Conservation (phyloP, 2,329 filamentous ascomycete genomes). For the Paracoccidioides lutzii region DNA sequence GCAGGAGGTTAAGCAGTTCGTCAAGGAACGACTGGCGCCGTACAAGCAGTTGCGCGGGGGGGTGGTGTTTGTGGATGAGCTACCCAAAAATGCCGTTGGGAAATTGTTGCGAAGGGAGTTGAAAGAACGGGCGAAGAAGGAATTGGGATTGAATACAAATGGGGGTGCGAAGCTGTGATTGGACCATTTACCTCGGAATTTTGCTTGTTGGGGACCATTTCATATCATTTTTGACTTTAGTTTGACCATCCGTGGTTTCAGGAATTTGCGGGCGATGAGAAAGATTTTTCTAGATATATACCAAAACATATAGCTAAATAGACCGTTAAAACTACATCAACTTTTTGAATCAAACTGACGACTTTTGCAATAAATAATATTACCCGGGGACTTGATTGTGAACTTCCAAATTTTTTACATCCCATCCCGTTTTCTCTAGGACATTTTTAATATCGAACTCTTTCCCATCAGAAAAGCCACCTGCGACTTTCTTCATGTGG, state of each 20-base stretch:
- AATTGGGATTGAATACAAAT: conserved; percentile 1
- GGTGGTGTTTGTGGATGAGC: conserved; percentile 1
- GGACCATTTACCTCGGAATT: not conserved
- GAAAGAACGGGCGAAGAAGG: conserved; percentile 1
- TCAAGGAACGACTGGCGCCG: conserved; percentile 1
- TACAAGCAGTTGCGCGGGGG: conserved; percentile 2
- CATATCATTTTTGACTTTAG: not conserved
- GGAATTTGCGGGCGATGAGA: too few species aligned
- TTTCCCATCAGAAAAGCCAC: too few species aligned
- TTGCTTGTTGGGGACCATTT: not conserved
- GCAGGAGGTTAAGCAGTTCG: not conserved
- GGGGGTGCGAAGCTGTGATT: not conserved
- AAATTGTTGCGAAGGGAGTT: conserved; percentile 3
- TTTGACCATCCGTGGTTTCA: not conserved
- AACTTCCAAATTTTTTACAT: too few species aligned
- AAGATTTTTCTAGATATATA: too few species aligned
- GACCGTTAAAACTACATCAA: too few species aligned
- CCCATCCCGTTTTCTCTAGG: too few species aligned
- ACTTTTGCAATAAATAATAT: too few species aligned
- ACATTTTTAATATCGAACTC: too few species aligned
- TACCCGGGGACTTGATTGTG: too few species aligned
- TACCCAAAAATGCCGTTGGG: conserved; percentile 2
- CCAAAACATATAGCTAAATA: too few species aligned
- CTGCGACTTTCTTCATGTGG: too few species aligned
- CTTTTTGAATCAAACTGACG: too few species aligned